phyloP scores from a whole-genome alignment of 116 monocot genomes.

The Cymodocea nodosa region DNA sequence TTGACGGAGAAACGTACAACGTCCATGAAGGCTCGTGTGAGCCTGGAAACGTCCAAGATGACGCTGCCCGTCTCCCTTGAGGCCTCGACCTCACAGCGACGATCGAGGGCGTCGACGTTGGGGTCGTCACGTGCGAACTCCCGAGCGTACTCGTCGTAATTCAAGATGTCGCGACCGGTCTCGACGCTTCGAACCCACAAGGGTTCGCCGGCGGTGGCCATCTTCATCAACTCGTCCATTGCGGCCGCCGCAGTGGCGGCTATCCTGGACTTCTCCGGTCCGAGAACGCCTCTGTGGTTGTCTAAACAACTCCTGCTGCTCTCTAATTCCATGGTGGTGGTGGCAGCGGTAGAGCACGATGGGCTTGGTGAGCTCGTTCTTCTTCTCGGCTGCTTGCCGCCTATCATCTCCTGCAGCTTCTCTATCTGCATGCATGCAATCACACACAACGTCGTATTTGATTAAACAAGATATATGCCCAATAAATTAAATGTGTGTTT shows the following conservation, averaged over 20 bases:
- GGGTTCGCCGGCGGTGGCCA: conserved; percentile 53
- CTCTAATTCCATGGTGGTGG: too few relatives aligned
- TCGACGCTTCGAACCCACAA: conserved; percentile 42
- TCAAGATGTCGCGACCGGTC: conserved; percentile 38
- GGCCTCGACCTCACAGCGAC: conserved; percentile 32
- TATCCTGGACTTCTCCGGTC: conserved; percentile 61
- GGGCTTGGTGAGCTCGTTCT: too few relatives aligned
- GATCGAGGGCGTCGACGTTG: conserved; percentile 16
- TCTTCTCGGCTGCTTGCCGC: background rate
- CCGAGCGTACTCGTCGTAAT: conserved; percentile 36
- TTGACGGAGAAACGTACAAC: conserved; percentile 51
- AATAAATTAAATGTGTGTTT: too few relatives aligned
- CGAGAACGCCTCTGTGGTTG: conserved; percentile 1
- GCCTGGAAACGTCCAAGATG: conserved; percentile 27
- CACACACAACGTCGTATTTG: too few relatives aligned
- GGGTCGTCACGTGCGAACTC: conserved; percentile 26
- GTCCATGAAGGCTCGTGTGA: conserved; percentile 77
- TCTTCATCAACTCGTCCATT: conserved; percentile 59
- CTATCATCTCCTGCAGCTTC: background rate
- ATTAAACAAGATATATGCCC: too few relatives aligned
- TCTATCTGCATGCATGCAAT: background rate
- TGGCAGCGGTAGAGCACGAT: too few relatives aligned
- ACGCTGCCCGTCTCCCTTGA: conserved; percentile 49
- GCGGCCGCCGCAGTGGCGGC: conserved; percentile 54
- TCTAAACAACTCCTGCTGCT: too few relatives aligned